These are phyloP conservation scores for Trichoderma orchidacearum DNA, from an alignment of 495 filamentous ascomycete genomes.

Conservation along the genomic window DNA sequence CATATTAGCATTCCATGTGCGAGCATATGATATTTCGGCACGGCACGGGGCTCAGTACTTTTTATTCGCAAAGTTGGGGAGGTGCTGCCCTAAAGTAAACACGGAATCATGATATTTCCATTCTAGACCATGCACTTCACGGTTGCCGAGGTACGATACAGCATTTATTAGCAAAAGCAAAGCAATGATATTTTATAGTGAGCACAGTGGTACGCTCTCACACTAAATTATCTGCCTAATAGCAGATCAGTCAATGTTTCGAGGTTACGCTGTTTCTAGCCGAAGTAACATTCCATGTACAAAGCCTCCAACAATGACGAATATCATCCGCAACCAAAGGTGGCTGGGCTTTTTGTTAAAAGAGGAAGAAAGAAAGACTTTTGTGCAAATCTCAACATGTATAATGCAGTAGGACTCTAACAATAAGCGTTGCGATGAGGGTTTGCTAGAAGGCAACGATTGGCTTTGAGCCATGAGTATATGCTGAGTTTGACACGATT, in stretches of 20 bases:
- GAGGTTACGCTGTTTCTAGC: background rate
- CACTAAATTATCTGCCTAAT: background rate
- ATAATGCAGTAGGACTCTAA: background rate
- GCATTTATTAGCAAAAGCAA: background rate
- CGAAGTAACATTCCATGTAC: background rate
- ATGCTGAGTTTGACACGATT: background rate
- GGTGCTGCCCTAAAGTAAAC: too few relatives aligned
- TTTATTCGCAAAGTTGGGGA: too few relatives aligned
- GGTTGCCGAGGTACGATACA: background rate
- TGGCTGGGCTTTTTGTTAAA: too few relatives aligned
- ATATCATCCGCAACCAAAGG: too few relatives aligned
- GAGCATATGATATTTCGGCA: too few relatives aligned
- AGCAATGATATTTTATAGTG: background rate
- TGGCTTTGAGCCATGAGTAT: background rate
- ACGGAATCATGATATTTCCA: too few relatives aligned
- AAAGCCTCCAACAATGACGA: background rate
- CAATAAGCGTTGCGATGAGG: background rate
- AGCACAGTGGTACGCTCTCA: background rate
- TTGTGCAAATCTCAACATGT: background rate
- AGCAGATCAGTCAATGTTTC: background rate
- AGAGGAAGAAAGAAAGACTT: too few relatives aligned
- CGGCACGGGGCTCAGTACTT: too few relatives aligned
- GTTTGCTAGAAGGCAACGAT: background rate
- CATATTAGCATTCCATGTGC: too few relatives aligned
- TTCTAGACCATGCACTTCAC: too few relatives aligned